phyloP scores from a whole-genome alignment of 148 eudicot genomes.

The Rhododendron ferrugineum region DNA sequence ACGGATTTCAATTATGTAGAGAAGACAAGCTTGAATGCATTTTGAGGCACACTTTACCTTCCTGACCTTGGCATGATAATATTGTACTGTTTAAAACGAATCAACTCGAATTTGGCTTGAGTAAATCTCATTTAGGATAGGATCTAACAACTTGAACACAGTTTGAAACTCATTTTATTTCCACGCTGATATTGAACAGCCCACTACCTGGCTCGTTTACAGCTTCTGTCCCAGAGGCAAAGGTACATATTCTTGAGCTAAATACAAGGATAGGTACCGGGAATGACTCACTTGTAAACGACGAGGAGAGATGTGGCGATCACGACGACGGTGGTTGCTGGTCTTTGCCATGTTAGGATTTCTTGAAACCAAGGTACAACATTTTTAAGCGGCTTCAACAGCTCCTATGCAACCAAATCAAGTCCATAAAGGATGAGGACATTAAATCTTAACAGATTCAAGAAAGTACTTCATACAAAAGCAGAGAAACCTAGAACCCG shows the following conservation, averaged over 20 bases:
- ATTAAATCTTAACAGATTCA: background rate
- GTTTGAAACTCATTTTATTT: background rate
- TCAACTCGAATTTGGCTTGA: background rate
- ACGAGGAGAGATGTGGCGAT: constrained; percentile 37
- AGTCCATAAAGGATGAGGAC: background rate
- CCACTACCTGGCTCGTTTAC: background rate
- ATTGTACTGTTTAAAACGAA: background rate
- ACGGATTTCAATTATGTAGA: too few species aligned
- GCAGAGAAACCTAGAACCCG: background rate
- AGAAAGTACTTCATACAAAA: background rate
- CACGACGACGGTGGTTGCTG: constrained; percentile 30
- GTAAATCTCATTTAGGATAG: background rate
- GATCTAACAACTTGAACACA: background rate
- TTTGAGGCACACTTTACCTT: background rate
- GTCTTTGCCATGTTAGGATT: constrained; percentile 54
- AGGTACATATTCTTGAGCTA: background rate
- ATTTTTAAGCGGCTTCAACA: constrained; percentile 41
- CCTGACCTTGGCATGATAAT: background rate
- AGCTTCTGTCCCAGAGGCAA: background rate
- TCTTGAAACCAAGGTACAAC: constrained; percentile 41
- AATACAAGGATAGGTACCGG: background rate
- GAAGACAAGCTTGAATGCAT: background rate
- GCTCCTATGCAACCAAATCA: constrained; percentile 38
- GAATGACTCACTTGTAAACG: constrained; percentile 52
- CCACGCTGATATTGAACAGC: background rate